These are phyloP conservation scores for Aschersonia sp. DNA, from an alignment of 2,329 filamentous ascomycete genomes.

Conservation along the genomic window DNA sequence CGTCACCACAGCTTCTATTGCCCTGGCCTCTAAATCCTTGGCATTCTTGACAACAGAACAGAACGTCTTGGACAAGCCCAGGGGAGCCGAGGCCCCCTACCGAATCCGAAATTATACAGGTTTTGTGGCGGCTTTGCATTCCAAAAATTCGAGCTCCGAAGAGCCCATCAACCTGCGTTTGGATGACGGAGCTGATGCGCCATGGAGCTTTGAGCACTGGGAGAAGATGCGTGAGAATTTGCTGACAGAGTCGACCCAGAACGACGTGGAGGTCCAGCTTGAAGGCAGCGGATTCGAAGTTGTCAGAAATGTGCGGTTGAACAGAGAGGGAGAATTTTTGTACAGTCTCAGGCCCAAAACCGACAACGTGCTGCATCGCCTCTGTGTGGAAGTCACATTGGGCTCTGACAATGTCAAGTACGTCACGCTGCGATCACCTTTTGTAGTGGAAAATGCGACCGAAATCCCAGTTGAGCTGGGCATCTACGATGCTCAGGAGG, in stretches of 20 bases:
- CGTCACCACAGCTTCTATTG: constrained; percentile 84
- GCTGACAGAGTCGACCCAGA: constrained; percentile 66
- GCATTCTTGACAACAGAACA: constrained; percentile 75
- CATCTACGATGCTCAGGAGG: constrained; percentile 75
- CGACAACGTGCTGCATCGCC: constrained; percentile 70
- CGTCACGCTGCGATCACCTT: constrained; percentile 83
- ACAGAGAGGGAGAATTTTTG: constrained; percentile 83
- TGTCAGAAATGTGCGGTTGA: constrained; percentile 76
- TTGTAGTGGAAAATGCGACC: constrained; percentile 89
- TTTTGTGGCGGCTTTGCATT: constrained; percentile 76
- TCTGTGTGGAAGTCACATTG: constrained; percentile 82
- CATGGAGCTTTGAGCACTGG: constrained; percentile 95
- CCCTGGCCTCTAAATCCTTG: constrained; percentile 81
- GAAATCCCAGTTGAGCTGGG: constrained; percentile 92
- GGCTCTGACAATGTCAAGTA: constrained; percentile 97
- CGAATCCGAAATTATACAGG: constrained; percentile 91
- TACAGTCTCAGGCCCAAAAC: constrained; percentile 83
- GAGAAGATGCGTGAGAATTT: constrained; percentile 92
- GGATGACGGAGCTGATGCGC: constrained; percentile 76
- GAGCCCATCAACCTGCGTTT: constrained; percentile 63
- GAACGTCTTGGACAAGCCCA: constrained; percentile 84
- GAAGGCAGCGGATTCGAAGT: constrained; percentile 91
- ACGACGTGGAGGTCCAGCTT: constrained; percentile 67
- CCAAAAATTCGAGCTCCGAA: constrained; percentile 50
- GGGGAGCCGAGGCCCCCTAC: constrained; percentile 84